Conservation (phyloP, 768 basidiomycete species). For the Suillus subaureus region DNA sequence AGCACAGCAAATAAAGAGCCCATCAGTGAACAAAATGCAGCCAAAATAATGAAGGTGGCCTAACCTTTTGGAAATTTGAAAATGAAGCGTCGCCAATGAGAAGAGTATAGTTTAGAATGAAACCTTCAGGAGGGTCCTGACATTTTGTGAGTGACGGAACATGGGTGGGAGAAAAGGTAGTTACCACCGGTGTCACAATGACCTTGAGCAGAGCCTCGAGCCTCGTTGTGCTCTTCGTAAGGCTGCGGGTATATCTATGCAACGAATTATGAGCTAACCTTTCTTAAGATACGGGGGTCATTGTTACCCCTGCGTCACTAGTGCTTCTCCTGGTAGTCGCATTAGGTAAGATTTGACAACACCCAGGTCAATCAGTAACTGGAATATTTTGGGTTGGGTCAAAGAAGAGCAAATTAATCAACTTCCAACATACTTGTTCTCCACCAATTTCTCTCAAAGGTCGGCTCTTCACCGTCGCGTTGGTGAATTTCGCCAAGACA, state of each 20-base stretch:
- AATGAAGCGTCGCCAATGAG: slow-evolving; percentile 94
- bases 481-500: slow-evolving; percentile 85
- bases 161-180: slow-evolving; percentile 27
- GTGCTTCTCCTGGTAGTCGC: slow-evolving; percentile 77
- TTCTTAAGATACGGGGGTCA: slow-evolving; percentile 7
- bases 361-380: slow-evolving; percentile 92
- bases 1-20: background rate
- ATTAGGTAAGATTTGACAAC: slow-evolving; percentile 79
- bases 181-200: slow-evolving; percentile 87
- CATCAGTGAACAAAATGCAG: slow-evolving; percentile 13
- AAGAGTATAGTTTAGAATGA: slow-evolving; percentile 94
- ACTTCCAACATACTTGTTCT: slow-evolving; percentile 68
- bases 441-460: slow-evolving; percentile 93
- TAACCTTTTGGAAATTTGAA: slow-evolving; percentile 96
- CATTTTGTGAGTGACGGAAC: slow-evolving; percentile 3
- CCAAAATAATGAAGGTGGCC: slow-evolving; percentile 13
- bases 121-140: slow-evolving; percentile 92
- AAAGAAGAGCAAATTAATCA: background rate
- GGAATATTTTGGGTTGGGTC: slow-evolving; percentile 16
- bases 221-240: slow-evolving; percentile 78
- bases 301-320: slow-evolving; percentile 56
- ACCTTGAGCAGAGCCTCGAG: slow-evolving; percentile 95
- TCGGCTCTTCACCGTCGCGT: slow-evolving; percentile 84
- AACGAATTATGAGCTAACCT: slow-evolving; percentile 15
- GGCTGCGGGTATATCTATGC: slow-evolving; percentile 75